Percentiles rank a stretch among this genome's conserved stretches.
Evolutionary conservation across 2,329 filamentous ascomycete genomes (phyloP).

Genomic region (Zalaria sp.): DNA sequence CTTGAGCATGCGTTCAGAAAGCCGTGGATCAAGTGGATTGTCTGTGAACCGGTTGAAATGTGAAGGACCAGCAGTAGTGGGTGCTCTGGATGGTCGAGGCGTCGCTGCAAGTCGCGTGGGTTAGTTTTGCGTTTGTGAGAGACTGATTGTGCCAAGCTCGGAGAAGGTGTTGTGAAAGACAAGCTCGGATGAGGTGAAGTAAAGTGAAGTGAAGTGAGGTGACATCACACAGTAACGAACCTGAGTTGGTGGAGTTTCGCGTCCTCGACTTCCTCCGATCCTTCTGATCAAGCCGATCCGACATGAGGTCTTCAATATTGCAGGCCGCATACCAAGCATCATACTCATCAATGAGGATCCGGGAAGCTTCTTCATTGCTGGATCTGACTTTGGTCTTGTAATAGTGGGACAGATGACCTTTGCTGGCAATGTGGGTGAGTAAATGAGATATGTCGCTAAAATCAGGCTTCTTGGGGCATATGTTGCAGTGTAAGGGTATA

Average conservation of each 20-base stretch:
- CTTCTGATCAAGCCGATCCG: constrained; percentile 64
- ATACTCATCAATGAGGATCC: constrained; percentile 49
- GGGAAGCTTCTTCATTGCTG: constrained; percentile 47
- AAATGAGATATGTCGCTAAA: constrained; percentile 90
- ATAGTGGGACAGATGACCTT: constrained; percentile 74
- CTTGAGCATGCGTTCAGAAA: constrained; percentile 11
- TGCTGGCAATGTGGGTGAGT: constrained; percentile 83
- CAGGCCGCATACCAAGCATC: constrained; percentile 65
- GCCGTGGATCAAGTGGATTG: constrained; percentile 16
- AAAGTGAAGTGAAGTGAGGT: too few relatives aligned
- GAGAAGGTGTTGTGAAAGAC: too few relatives aligned
- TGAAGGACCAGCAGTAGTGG: not conserved
- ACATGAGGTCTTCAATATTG: constrained; percentile 57
- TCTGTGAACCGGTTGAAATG: constrained; percentile 9
- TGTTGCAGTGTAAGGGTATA: constrained; percentile 64
- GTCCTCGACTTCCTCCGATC: constrained; percentile 24
- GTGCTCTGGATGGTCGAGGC: constrained; percentile 1
- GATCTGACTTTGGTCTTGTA: constrained; percentile 67
- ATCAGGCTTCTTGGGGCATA: constrained; percentile 64
- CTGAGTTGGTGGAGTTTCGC: not conserved
- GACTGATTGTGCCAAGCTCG: too few relatives aligned
- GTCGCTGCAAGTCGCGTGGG: too few relatives aligned
- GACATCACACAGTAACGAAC: not conserved
- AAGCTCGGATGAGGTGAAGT: too few relatives aligned
- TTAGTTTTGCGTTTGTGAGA: too few relatives aligned